Evolutionary conservation across 179 eudicot genomes (phyloP), one percentile per base, ranked within the genome.

Genomic region (Silene vulgaris): DNA sequence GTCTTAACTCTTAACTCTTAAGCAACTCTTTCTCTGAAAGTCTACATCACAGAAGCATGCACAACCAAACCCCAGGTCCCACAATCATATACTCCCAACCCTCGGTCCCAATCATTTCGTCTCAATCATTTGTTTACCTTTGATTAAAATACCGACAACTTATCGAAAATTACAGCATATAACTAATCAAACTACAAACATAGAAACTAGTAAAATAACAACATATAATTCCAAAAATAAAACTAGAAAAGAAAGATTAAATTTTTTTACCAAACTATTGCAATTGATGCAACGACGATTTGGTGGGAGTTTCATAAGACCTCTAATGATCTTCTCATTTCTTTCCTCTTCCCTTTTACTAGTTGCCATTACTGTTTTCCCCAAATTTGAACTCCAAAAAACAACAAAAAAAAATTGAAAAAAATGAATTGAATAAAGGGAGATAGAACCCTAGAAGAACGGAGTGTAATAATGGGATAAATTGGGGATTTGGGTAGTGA

Each of bases 261-360:
- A 48, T 14, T 19, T 66, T 19, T 19, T 69, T 80, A 93, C 98
- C 96, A 91, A 66, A 72, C 82, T 84, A 82, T 91, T 93, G 86
- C 98, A 93, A 76, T 93, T 93, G 76, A 93, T 93, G 86, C 98
- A 93, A 77, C 93, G 85, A 12, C 98, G 93, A 86, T 93, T 93
- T 2, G 98, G 97, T 1, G 98, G 98, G 57, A 91, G 88, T 87
- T 93, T 93, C 97, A 93, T 87, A 14, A 93, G 89, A 74, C 98
- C 98, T 82, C 98, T 82, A 5, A 93, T 90, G 73, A 93, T 82
- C 89, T 93, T 93, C 87, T 93, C 98, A 75, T 90, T 91, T 77
- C 96, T 83, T 81, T 88, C 97, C 21, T 91, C 93, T 74, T 85
- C 91, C 79, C 85, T 88, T 81, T 80, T 88, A 80, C 88, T 88